Percentiles rank a stretch among this genome's conserved stretches.
These are phyloP conservation scores for Cladorrhinum sp. DNA, from an alignment of 2,329 filamentous ascomycete species.

Conservation along the genomic window DNA sequence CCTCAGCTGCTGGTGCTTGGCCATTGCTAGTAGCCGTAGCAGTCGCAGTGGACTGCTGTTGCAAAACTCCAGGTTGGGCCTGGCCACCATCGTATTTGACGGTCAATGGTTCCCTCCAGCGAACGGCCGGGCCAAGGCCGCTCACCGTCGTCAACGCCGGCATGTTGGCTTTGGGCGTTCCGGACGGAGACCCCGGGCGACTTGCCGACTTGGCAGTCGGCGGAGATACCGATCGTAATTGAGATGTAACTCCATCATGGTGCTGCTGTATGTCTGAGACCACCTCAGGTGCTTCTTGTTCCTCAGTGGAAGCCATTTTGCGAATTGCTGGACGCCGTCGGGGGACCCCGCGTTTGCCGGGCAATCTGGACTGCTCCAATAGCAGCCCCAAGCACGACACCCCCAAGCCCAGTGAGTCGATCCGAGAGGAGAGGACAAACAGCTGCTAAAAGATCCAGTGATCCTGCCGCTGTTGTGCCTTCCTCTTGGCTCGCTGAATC, in stretches of 20 bases:
- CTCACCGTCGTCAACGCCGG: constrained; percentile 11
- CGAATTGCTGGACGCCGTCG: too few relatives aligned
- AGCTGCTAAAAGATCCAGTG: not conserved
- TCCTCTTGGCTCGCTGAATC: too few relatives aligned
- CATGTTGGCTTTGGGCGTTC: constrained; percentile 16
- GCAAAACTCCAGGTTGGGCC: constrained; percentile 17
- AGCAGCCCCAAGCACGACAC: not conserved
- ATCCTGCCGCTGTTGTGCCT: not conserved
- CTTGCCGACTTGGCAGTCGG: constrained; percentile 1
- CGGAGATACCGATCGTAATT: not conserved
- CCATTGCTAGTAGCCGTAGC: not conserved
- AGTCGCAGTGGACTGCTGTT: not conserved
- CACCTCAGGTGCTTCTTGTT: not conserved
- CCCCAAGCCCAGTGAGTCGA: not conserved
- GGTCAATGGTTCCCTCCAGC: constrained; percentile 21
- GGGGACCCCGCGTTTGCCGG: too few relatives aligned
- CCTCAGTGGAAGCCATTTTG: not conserved
- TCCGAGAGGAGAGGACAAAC: too few relatives aligned
- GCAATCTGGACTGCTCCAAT: too few relatives aligned
- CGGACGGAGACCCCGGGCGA: constrained; percentile 11
- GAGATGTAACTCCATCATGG: not conserved
- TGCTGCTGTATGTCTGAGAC: too few relatives aligned
- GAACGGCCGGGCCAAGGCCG: constrained; percentile 7
- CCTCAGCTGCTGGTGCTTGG: not conserved
- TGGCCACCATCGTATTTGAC: constrained; percentile 18